These are phyloP conservation scores for Inga laurina DNA, from an alignment of 306 rosid genomes.

Conservation along the genomic window DNA sequence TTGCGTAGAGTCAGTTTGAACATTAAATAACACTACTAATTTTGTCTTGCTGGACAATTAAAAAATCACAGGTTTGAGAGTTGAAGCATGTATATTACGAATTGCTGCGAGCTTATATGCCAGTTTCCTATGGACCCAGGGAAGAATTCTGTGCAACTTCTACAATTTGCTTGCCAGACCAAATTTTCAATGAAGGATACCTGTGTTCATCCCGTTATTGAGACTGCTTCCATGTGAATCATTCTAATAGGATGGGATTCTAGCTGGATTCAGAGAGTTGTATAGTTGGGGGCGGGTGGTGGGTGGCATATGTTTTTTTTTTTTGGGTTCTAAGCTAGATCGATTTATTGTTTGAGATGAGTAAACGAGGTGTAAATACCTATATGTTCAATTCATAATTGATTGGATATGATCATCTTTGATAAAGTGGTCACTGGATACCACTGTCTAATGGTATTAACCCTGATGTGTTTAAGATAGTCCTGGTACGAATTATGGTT, in stretches of 20 bases:
- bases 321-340: constrained; percentile 11
- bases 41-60: background rate
- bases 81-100: constrained; percentile 27
- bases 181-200: constrained; percentile 2
- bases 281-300: constrained; percentile 22
- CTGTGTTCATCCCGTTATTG: background rate
- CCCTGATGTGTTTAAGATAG: background rate
- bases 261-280: constrained; percentile 28
- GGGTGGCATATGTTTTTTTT: background rate
- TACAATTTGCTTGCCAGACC: constrained; percentile 21
- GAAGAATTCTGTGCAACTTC: constrained; percentile 21
- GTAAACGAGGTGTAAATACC: background rate
- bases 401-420: background rate
- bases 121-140: constrained; percentile 22
- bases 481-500: background rate
- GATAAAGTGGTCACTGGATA: background rate
- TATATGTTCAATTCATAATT: background rate
- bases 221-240: constrained; percentile 12
- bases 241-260: constrained; percentile 22
- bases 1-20: background rate
- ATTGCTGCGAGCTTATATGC: constrained; percentile 36
- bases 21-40: background rate
- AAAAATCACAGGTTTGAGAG: constrained; percentile 57
- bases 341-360: background rate
- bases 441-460: background rate